Base-by-base conservation (phyloP, 441 rosid species). In the Pelargonium fulgidum region DNA sequence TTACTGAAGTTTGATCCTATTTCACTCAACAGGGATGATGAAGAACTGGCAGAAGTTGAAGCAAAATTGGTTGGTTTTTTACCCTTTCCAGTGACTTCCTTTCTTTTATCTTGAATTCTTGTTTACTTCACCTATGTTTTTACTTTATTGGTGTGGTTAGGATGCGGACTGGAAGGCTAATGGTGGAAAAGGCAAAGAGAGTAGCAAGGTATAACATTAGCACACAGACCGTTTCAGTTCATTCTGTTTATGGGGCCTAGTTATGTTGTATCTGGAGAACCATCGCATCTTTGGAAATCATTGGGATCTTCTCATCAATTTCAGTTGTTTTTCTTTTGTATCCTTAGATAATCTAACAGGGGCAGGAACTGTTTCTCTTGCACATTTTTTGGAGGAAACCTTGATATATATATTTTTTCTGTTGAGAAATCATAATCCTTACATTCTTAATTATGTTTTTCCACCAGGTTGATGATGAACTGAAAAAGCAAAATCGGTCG, bases 11-110 rank as follows among this genome's bases (percentile, higher is more conserved):
- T 17, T 42, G 61, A 10, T 58, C 24, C 2, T 45, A 39, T 50
- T 70, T 66, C 17, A 33, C 44, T 69, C 64, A 11, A 62, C 70
- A 76, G 76, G 69, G 78, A 71, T 62, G 68, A 71, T 56, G 75
- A 71, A 45, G 75, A 75, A 41, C 16, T 75, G 52, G 69, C 66
- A 4, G 75, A 71, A 71, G 72, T 71, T 41, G 75, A 75, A 45
- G 68, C 68, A 26, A 72, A 75, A 68, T 29, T 75, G 75, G 78
- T 75, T 14, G 11, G 56, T 41, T 16, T 71, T 71, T 56, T 12
- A 12, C n/a, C 65, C 11, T 4, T 65, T 44, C 36, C 36, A 7
- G 3, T n/a, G 22, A 33, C 16, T 36, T 26, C 17, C 26, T 16
- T 45, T 14, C 26, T 33, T 36, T n/a, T 7, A 16, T 24, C 20